These are phyloP conservation scores for Coemansia erecta DNA, from an alignment of 192 early-diverging fungal species.

Conservation along the genomic window DNA sequence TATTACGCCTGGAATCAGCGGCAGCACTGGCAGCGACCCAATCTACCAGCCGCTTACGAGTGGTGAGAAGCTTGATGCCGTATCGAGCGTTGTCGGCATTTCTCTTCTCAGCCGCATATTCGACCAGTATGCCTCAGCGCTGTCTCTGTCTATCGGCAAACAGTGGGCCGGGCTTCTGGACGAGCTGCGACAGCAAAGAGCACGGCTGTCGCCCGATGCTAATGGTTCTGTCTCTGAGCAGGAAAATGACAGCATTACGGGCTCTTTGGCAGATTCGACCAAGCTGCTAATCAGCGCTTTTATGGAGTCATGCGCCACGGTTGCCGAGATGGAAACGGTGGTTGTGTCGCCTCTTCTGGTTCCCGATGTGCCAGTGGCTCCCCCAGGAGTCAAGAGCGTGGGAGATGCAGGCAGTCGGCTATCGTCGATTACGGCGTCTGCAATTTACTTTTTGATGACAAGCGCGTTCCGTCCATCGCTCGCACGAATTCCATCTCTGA, in stretches of 20 bases:
- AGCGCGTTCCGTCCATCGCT: slow-evolving; percentile 28
- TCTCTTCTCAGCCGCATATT: slow-evolving; percentile 17
- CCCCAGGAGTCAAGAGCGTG: not conserved
- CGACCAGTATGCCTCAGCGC: slow-evolving; percentile 14
- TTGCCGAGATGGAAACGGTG: slow-evolving; percentile 14
- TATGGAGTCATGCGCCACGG: slow-evolving; percentile 25
- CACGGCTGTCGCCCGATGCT: not conserved
- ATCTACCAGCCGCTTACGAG: slow-evolving; percentile 28
- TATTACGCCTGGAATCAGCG: not conserved
- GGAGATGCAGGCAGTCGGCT: not conserved
- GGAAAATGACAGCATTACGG: not conserved
- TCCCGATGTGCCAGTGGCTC: not conserved
- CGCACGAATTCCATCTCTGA: slow-evolving; percentile 14
- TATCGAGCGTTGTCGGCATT: slow-evolving; percentile 17
- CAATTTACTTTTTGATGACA: slow-evolving; percentile 21
- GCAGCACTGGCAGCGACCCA: not conserved
- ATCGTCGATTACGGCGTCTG: slow-evolving; percentile 4
- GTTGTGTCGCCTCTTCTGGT: not conserved
- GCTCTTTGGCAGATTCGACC: not conserved
- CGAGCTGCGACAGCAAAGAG: slow-evolving; percentile 1
- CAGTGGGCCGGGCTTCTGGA: slow-evolving; percentile 12
- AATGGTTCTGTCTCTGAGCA: not conserved
- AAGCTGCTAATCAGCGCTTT: slow-evolving; percentile 8
- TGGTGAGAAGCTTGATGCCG: slow-evolving; percentile 27
- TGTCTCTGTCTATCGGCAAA: slow-evolving; percentile 13